Evolutionary conservation across 108 stramenopile genomes (phyloP).

Genomic region (Skeletonema marinoi): DNA sequence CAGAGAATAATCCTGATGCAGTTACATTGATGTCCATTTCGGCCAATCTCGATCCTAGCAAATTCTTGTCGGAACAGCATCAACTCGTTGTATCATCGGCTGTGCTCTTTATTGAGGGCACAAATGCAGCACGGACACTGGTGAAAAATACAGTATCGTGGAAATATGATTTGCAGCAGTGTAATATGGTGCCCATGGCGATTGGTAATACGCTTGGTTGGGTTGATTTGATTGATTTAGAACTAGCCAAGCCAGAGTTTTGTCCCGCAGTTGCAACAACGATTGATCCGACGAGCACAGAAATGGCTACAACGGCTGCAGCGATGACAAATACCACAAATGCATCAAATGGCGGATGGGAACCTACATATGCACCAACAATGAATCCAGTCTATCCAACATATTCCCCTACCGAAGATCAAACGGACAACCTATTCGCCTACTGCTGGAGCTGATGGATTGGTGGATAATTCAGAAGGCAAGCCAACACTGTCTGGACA

Average conservation of each 20-base stretch:
- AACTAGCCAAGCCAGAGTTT: neutral
- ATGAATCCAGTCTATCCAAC: neutral
- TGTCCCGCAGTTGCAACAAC: neutral
- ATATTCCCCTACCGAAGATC: too few relatives aligned
- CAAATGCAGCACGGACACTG: neutral
- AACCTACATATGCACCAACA: neutral
- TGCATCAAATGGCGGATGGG: neutral
- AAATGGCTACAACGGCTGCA: neutral
- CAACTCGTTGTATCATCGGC: too few relatives aligned
- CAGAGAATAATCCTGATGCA: too few relatives aligned
- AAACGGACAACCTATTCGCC: neutral
- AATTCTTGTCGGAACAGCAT: too few relatives aligned
- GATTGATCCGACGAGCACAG: too few relatives aligned
- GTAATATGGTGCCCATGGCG: neutral
- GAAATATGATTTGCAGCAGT: neutral
- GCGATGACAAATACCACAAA: neutral
- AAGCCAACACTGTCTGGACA: neutral
- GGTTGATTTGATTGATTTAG: neutral
- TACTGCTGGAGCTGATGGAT: neutral
- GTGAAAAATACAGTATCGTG: neutral
- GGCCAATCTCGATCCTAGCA: too few relatives aligned
- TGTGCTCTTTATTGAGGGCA: too few relatives aligned
- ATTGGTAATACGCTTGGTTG: neutral
- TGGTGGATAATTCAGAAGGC: neutral
- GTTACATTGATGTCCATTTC: too few relatives aligned